Percentiles rank a stretch among this genome's conserved stretches.
These are phyloP conservation scores for Boletus fagicola DNA, from an alignment of 768 basidiomycete genomes.

Conservation along the genomic window DNA sequence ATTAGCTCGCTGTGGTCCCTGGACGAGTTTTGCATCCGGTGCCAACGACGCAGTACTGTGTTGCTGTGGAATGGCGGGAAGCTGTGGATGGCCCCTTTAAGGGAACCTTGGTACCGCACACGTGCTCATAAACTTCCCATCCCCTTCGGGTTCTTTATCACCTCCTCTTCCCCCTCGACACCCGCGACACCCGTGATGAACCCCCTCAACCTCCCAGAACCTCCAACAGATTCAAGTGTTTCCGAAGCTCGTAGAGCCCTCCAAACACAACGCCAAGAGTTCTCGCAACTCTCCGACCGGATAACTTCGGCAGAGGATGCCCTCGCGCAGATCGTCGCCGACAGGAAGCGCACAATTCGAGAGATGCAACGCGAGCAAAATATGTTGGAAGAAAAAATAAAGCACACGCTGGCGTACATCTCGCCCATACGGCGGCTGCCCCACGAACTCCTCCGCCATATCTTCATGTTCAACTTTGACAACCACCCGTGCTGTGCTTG, in stretches of 20 bases:
- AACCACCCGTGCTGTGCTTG: conserved; percentile 73
- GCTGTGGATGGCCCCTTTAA: conserved; percentile 5
- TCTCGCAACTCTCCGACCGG: conserved; percentile 38
- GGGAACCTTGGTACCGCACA: conserved; percentile 9
- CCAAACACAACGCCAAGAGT: conserved; percentile 24
- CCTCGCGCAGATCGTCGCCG: conserved; percentile 57
- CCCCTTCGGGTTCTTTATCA: conserved; percentile 13
- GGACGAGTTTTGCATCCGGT: not conserved
- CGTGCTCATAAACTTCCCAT: conserved; percentile 30
- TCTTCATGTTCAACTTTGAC: conserved; percentile 70
- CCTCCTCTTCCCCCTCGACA: conserved; percentile 8
- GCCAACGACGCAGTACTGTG: not conserved
- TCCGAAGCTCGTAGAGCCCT: conserved; percentile 52
- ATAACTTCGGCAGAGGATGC: conserved; percentile 54
- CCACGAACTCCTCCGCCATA: conserved; percentile 66
- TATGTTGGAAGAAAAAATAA: conserved; percentile 47
- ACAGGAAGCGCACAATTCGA: conserved; percentile 52
- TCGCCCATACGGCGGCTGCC: conserved; percentile 73
- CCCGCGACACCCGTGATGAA: conserved; percentile 30
- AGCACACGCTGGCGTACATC: conserved; percentile 59
- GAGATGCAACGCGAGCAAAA: conserved; percentile 51
- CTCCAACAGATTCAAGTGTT: conserved; percentile 56
- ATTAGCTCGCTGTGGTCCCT: conserved; percentile 3
- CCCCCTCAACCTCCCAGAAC: conserved; percentile 44
- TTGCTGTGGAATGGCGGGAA: conserved; percentile 13